Evolutionary conservation across 2,329 filamentous ascomycete species (phyloP).

Genomic region (Helotiales sp.): DNA sequence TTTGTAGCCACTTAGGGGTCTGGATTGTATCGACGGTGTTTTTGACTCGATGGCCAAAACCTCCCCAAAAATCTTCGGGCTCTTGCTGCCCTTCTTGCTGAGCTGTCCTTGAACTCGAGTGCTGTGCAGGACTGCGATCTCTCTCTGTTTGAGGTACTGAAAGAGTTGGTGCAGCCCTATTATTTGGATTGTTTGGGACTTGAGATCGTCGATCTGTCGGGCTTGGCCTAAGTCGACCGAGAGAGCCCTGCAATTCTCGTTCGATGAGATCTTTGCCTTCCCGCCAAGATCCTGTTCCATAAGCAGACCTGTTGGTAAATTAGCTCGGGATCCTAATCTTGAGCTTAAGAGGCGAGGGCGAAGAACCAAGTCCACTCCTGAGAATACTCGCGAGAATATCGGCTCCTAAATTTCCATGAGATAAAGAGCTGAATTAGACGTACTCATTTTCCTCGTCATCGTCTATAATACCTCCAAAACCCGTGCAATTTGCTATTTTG

Average conservation of each 20-base stretch:
- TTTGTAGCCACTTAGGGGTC: slow-evolving; percentile 78
- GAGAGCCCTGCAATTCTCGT: slow-evolving; percentile 70
- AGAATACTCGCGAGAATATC: too few species aligned
- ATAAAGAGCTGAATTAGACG: too few species aligned
- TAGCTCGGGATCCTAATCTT: too few species aligned
- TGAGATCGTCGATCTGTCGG: slow-evolving; percentile 19
- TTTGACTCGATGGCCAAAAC: slow-evolving; percentile 79
- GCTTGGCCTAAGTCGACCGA: slow-evolving; percentile 43
- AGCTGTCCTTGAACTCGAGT: slow-evolving; percentile 31
- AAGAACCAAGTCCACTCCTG: too few species aligned
- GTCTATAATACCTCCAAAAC: slow-evolving; percentile 76
- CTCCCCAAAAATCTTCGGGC: slow-evolving; percentile 75
- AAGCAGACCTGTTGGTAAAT: slow-evolving; percentile 61
- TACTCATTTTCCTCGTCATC: slow-evolving; percentile 70
- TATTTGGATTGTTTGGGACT: slow-evolving; percentile 32
- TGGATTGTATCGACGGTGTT: slow-evolving; percentile 89
- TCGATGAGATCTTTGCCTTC: slow-evolving; percentile 91
- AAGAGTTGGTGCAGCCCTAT: slow-evolving; percentile 25
- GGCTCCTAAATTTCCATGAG: too few species aligned
- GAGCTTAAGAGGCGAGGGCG: too few species aligned
- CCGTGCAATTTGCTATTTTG: slow-evolving; percentile 69
- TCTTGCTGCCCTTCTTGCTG: slow-evolving; percentile 44
- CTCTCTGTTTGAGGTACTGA: slow-evolving; percentile 33
- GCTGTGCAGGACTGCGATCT: slow-evolving; percentile 33
- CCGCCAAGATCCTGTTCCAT: slow-evolving; percentile 82